Evolutionary conservation across 305 asterid genomes (phyloP).

Genomic region (Coffea humblotiana): DNA sequence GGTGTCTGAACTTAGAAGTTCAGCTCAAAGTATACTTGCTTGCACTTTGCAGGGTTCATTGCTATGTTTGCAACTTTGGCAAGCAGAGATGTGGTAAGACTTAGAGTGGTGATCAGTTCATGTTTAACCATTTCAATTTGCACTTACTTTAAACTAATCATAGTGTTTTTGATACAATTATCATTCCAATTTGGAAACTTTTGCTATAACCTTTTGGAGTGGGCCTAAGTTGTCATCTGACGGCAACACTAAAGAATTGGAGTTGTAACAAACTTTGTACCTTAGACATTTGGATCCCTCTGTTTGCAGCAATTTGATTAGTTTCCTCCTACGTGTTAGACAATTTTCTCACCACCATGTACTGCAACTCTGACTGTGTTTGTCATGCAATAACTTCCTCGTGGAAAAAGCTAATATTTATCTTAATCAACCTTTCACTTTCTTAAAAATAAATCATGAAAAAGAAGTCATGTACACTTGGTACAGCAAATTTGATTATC

Average conservation of each 20-base stretch:
- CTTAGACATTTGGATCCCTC: not conserved
- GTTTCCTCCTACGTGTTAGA: not conserved
- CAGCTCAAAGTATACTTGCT: conserved; percentile 13
- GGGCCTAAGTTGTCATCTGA: not conserved
- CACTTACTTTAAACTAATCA: not conserved
- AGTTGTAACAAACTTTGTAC: not conserved
- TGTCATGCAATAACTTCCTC: not conserved
- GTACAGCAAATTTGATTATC: not conserved
- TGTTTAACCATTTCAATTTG: not conserved
- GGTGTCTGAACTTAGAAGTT: conserved; percentile 18
- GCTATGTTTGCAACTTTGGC: conserved; percentile 97
- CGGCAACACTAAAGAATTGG: not conserved
- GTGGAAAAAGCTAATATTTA: not conserved
- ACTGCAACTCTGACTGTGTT: not conserved
- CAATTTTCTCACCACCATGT: not conserved
- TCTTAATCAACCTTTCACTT: not conserved
- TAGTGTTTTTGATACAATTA: not conserved
- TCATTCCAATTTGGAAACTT: not conserved
- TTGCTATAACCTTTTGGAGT: not conserved
- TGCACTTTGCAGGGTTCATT: conserved; percentile 67
- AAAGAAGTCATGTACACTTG: not conserved
- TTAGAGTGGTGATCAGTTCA: not conserved
- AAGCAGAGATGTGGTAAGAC: conserved; percentile 87
- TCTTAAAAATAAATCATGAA: not conserved
- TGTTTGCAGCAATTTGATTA: not conserved